A percentile compares a stretch with the other conserved stretches of the same genome.
Evolutionary conservation across 2,329 filamentous ascomycete genomes (phyloP).

Genomic region (Fusarium pseudonygamai): DNA sequence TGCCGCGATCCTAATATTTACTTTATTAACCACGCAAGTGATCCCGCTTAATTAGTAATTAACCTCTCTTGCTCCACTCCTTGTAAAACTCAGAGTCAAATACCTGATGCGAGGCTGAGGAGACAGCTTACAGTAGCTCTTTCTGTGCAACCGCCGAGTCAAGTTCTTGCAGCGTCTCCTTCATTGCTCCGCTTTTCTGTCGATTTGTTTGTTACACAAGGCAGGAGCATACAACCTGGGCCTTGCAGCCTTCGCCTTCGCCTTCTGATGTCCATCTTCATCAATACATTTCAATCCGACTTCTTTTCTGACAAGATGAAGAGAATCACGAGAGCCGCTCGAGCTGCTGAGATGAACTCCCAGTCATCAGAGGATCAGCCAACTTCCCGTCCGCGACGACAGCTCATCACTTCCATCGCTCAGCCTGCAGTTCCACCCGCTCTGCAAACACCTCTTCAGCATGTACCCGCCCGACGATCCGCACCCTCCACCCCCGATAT

Average conservation of each 20-base stretch:
- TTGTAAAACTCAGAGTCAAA: no score
- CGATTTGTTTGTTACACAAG: neutral
- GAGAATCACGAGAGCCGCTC: neutral
- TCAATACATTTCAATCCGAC: neutral
- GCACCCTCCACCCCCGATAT: neutral
- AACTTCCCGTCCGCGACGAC: no score
- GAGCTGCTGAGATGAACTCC: neutral
- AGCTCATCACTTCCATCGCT: neutral
- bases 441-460: neutral
- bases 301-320: neutral
- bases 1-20: neutral
- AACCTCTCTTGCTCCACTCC: no score
- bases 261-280: neutral
- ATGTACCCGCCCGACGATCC: neutral
- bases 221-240: neutral
- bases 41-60: no score
- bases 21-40: neutral
- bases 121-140: no score
- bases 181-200: neutral
- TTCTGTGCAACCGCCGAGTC: no score
- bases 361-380: neutral
- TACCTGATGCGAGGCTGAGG: no score
- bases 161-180: no score
- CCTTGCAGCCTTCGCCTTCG: neutral
- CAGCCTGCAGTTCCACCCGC: neutral